These are phyloP conservation scores for Stentor roeselii DNA, from an alignment of 73 alveolate genomes.

Conservation along the genomic window DNA sequence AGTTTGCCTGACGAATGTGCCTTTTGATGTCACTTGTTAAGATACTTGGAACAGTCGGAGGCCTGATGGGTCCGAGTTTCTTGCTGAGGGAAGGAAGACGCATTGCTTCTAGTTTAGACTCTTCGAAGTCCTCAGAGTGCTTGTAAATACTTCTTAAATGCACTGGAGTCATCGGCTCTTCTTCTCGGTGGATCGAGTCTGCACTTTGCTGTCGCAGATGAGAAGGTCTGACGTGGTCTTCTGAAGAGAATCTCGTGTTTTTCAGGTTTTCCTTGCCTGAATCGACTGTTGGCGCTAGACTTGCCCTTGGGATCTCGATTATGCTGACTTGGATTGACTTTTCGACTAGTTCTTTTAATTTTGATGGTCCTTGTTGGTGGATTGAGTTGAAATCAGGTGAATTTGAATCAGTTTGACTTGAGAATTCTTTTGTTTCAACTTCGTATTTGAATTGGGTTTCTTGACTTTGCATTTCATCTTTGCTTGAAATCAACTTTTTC, in stretches of 20 bases:
- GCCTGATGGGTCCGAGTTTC: background rate
- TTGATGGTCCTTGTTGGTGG: background rate
- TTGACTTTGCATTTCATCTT: background rate
- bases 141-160: background rate
- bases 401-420: background rate
- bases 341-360: background rate
- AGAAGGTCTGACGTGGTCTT: background rate
- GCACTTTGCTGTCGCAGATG: background rate
- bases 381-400: background rate
- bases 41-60: background rate
- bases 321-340: background rate
- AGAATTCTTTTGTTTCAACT: background rate
- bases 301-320: background rate
- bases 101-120: background rate
- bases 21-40: background rate
- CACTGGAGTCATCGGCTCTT: background rate
- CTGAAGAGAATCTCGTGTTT: background rate
- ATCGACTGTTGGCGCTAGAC: background rate
- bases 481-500: background rate
- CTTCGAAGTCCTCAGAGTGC: background rate
- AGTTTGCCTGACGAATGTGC: background rate
- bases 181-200: background rate
- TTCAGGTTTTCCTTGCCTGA: background rate
- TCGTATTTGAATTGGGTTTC: slow-evolving; percentile 4
- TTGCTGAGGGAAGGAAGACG: background rate